Base-by-base conservation (phyloP, 140 eudicot genomes). In the Cichorium intybus region DNA sequence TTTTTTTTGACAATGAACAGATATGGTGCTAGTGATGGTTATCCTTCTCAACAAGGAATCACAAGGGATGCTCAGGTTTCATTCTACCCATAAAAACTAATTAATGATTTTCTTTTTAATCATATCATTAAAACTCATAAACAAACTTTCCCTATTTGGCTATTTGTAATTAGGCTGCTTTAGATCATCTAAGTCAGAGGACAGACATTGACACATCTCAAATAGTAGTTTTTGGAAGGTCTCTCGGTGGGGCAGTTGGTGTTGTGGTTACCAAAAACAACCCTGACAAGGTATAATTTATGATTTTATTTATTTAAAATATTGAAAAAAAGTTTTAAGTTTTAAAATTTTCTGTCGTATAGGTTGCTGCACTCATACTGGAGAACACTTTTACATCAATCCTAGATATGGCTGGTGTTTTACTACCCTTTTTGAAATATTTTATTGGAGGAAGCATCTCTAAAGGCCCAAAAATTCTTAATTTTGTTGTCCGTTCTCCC, bases 181-280 rank as follows among this genome's bases (percentile, higher is more conserved):
- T 88, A 56, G 97, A 93, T 73, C 95, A 93, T 84, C 79, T 93
- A 22, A 71, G 81, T 66, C 85, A 81, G 81, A 93, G 97, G 69
- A 82, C 88, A 43, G 97, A 88, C 46, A 88, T 93, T 22, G 97
- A 93, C 79, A 88, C 86, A 31, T 85, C 95, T 55, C 85, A 90
- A 21, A 85, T 93, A 75, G 77, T 88, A 35, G 97, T 93, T 28
- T 93, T 88, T 66, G 97, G 97, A 65, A 85, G 99, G 72, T 88
- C 99, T 64, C 92, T 93, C 56, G 99, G 95, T 57, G 99, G 99
- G 37, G 99, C 97, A 22, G 99, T 93, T 53, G 99, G 94, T 55
- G 57, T 83, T 61, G 86, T 68, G 23, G 88, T 88, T 59, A 52
- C 88, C 60, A 81, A 82, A 78, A 83, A 88, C 72, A 88, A 93